phyloP scores from a whole-genome alignment of 2,329 filamentous ascomycete species.

The Neophaeococcomyces aloes region DNA sequence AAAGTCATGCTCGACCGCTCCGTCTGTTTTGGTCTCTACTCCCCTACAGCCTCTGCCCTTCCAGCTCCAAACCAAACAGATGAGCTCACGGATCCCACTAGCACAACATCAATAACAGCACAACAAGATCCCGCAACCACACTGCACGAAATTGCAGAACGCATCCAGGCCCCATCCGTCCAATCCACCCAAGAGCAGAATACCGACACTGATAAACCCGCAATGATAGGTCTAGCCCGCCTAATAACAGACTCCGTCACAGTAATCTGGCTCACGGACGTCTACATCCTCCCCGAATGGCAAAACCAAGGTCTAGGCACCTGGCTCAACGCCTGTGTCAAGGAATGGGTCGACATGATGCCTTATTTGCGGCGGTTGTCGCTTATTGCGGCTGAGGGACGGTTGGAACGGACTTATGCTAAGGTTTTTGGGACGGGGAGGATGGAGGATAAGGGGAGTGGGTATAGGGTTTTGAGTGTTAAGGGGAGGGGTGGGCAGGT shows the following conservation, averaged over 20 bases:
- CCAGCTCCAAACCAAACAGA: slow-evolving; percentile 2
- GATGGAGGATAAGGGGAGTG: slow-evolving; percentile 6
- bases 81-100: slow-evolving; percentile 5
- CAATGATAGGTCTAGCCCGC: slow-evolving; percentile 45
- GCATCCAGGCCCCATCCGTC: slow-evolving; percentile 11
- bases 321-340: slow-evolving; percentile 54
- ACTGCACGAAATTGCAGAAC: no score
- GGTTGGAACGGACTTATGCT: slow-evolving; percentile 20
- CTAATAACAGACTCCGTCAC: slow-evolving; percentile 61
- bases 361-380: slow-evolving; percentile 52
- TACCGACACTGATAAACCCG: slow-evolving; percentile 23
- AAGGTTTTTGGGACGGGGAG: slow-evolving; percentile 19
- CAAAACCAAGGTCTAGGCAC: slow-evolving; percentile 53
- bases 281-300: slow-evolving; percentile 52
- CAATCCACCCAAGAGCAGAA: slow-evolving; percentile 12
- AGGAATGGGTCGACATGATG: slow-evolving; percentile 47
- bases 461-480: slow-evolving; percentile 1
- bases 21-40: slow-evolving; percentile 50
- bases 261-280: slow-evolving; percentile 59
- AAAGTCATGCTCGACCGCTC: slow-evolving; percentile 47
- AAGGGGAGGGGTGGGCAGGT: not conserved
- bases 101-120: not conserved
- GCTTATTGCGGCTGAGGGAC: slow-evolving; percentile 31
- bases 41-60: slow-evolving; percentile 8
- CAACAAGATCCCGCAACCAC: no score